A percentile compares a stretch with the other conserved stretches of the same genome.
These are phyloP conservation scores for Cynanchum wilfordii DNA, from an alignment of 257 asterid genomes.

Conservation along the genomic window DNA sequence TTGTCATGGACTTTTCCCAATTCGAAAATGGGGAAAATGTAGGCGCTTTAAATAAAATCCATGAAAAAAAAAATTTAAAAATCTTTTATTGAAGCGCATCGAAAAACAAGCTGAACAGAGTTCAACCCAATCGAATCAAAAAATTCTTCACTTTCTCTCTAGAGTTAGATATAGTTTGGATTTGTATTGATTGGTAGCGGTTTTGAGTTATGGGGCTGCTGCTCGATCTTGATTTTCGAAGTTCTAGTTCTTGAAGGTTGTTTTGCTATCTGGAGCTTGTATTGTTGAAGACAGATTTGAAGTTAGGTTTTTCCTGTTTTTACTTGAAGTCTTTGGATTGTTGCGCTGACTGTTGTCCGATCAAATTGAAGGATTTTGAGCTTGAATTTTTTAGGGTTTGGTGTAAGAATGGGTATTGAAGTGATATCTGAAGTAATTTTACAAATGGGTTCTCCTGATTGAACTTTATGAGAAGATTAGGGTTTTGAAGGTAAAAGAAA, in stretches of 20 bases:
- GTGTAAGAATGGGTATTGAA: slow-evolving; percentile 13
- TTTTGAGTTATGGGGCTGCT: neutral
- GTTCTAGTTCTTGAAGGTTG: neutral
- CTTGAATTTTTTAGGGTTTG: slow-evolving; percentile 15
- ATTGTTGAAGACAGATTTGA: neutral
- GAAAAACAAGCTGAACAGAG: slow-evolving; percentile 7
- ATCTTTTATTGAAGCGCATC: neutral
- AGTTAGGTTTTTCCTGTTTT: slow-evolving; percentile 1
- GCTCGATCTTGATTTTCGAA: slow-evolving; percentile 8
- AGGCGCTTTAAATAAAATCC: slow-evolving; percentile 8
- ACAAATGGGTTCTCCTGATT: slow-evolving; percentile 17
- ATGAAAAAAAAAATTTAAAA: neutral
- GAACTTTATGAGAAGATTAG: slow-evolving; percentile 7
- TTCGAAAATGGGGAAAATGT: slow-evolving; percentile 10
- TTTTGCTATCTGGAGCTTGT: slow-evolving; percentile 1
- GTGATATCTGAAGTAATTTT: slow-evolving; percentile 13
- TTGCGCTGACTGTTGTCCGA: neutral
- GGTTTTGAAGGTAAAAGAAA: slow-evolving; percentile 5
- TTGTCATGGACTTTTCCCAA: neutral
- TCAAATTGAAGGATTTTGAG: slow-evolving; percentile 8
- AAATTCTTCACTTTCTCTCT: slow-evolving; percentile 17
- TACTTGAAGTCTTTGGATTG: neutral
- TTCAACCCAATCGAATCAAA: slow-evolving; percentile 13
- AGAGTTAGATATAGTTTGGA: slow-evolving; percentile 8
- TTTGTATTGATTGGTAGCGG: slow-evolving; percentile 12